Base-by-base conservation (phyloP, 1,284 basidiomycete genomes). In the Meira miltonrushii region DNA sequence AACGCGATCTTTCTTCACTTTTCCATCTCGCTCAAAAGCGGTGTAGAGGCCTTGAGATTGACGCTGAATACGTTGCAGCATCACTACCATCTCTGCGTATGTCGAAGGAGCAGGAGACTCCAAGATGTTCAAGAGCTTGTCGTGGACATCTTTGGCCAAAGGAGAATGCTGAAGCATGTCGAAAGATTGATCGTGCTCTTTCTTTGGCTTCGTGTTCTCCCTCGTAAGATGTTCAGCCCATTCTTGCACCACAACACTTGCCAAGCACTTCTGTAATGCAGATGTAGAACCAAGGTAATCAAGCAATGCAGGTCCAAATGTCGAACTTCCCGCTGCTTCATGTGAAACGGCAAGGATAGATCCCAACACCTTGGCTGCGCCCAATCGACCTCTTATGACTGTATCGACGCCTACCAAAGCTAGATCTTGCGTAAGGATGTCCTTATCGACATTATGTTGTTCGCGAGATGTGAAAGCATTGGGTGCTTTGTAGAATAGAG, bases 401-500 rank as follows among this genome's bases (percentile, higher is more conserved):
- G 86, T 82, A 71, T 96, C 93, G 13, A 85, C 81, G 7, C 88
- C 83, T 25, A 98, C 83, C 19, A 99, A 82, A 0, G 89, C 86
- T 55, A 94, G 81, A 76, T 99, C 95, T 74, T 97, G 93, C 0
- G 86, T 83, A 50, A 97, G 83, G 85, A 98, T 93, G 60, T 89
- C 89, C 82, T 92, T 97, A 82, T 99, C 95, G 28, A 98, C 89
- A 70, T 96, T 94, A 77, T 98, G 73, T n/a, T 41, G 43, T 72
- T 90, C 87, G 9, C 60, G 50, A 80, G 80, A 19, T 75, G 78
- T 58, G 80, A 81, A 47, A 67, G 69, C 61, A 40, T 39, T 57
- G 83, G 81, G 39, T 74, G 88, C 85, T 54, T 84, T 82, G 77
- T 67, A 88, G 77, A 98, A 92, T 11, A 83, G 82, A 0, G 83